These are phyloP conservation scores for Narthecium ossifragum DNA, from an alignment of 106 monocot species.

Conservation along the genomic window DNA sequence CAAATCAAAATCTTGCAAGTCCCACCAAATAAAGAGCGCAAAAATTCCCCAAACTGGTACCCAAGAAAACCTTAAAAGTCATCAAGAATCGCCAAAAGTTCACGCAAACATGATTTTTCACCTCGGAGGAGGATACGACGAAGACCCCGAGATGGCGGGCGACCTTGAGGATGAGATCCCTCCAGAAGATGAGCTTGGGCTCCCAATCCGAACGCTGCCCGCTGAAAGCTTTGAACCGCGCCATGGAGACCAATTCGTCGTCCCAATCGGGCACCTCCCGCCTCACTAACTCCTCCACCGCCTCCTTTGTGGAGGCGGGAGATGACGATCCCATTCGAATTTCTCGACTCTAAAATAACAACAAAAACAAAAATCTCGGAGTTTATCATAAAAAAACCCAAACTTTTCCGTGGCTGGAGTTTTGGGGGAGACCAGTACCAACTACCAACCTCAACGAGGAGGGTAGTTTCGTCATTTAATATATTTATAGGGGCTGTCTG, in stretches of 20 bases:
- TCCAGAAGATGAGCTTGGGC: constrained; percentile 66
- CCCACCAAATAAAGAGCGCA: background rate
- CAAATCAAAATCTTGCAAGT: background rate
- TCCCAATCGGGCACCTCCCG: constrained; percentile 75
- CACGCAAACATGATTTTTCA: constrained; percentile 12
- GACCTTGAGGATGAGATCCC: constrained; percentile 68
- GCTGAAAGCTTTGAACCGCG: constrained; percentile 81
- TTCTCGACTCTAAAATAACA: too few relatives aligned
- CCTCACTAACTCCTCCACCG: constrained; percentile 45
- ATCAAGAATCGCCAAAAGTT: background rate
- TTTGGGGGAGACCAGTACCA: too few relatives aligned
- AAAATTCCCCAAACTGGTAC: too few relatives aligned
- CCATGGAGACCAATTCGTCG: constrained; percentile 50
- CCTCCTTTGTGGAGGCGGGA: background rate
- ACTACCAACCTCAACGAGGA: too few relatives aligned
- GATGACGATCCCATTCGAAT: background rate
- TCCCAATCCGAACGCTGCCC: constrained; percentile 93
- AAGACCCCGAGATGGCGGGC: constrained; percentile 52
- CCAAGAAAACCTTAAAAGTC: background rate
- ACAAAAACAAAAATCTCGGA: too few relatives aligned
- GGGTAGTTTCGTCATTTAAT: too few relatives aligned
- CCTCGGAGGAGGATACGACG: constrained; percentile 45
- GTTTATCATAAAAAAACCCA: too few relatives aligned
- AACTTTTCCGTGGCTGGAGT: too few relatives aligned
- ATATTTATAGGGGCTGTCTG: too few relatives aligned